These are phyloP conservation scores for Omphalotus olearius DNA, from an alignment of 1,284 basidiomycete genomes.

Conservation along the genomic window DNA sequence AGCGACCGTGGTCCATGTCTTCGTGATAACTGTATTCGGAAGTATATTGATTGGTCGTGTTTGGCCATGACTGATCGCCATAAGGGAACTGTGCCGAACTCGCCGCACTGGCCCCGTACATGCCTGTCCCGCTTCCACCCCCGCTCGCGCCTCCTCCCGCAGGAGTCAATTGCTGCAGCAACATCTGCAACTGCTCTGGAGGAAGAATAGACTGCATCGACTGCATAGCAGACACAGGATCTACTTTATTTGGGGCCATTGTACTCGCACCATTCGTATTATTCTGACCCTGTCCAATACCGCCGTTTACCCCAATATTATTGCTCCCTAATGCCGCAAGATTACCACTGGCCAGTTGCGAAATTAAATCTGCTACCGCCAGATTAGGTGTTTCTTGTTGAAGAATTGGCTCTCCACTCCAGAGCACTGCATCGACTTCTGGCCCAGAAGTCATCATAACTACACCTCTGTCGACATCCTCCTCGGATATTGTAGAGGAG, in stretches of 20 bases:
- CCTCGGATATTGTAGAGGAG: conserved; percentile 53
- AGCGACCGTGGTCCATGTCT: conserved; percentile 28
- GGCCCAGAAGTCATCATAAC: conserved; percentile 64
- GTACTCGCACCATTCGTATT: conserved; percentile 2
- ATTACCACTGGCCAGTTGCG: conserved; percentile 50
- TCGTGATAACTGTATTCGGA: conserved; percentile 6
- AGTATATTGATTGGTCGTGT: conserved; percentile 17
- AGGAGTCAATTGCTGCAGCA: conserved; percentile 49
- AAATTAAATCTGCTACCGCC: conserved; percentile 65
- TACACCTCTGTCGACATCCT: conserved; percentile 60
- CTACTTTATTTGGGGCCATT: conserved; percentile 31
- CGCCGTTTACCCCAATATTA: conserved; percentile 1
- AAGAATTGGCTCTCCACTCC: conserved; percentile 17
- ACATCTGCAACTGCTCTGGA: conserved; percentile 59
- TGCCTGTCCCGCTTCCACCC: conserved; percentile 15
- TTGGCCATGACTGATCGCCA: conserved; percentile 1
- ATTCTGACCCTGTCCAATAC: conserved; percentile 11
- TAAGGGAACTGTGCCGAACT: conserved; percentile 1
- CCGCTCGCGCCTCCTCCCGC: not conserved
- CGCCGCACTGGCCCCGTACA: conserved; percentile 8
- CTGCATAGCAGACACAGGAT: conserved; percentile 33
- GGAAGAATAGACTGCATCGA: conserved; percentile 36
- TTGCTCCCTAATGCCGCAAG: conserved; percentile 15
- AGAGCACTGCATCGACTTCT: conserved; percentile 47
- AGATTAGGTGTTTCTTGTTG: conserved; percentile 25